Base-by-base conservation (phyloP, 2,329 filamentous ascomycete genomes). In the Fusarium multiceps region DNA sequence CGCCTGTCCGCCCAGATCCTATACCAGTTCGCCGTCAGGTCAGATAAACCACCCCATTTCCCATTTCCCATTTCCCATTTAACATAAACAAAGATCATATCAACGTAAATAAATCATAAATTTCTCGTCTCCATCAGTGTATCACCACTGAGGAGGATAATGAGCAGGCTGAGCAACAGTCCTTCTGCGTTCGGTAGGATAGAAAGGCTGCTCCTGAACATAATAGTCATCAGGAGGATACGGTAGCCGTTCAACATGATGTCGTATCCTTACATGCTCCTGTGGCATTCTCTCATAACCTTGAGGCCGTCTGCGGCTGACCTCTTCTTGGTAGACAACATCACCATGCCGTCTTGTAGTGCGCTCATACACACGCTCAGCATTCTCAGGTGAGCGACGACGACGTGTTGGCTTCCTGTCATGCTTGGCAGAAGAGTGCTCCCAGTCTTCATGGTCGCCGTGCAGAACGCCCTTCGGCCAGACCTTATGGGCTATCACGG, bases 401-500 rank as follows among this genome's bases (percentile, higher is more conserved):
- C 63, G 68, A 8, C 54, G 63, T 10, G 65, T 37, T n/a, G 34
- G 61, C 27, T 63, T 67, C 61, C 47, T 56, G 16, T 49, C 67
- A 23, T 72, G 71, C 43, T 66, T 72, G 34, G 58, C 18, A 20
- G 48, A 53, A 8, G 53, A 23, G 25, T 59, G 68, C 50, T 76
- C 76, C 77, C 78, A 79, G 20, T 77, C 71, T 13, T 78, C 74
- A 28, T 76, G 69, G 20, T 71, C 76, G 14, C 75, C 74, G 55
- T 78, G 69, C 21, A 75, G 34, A 43, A 73, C 64, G 8, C 73
- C 73, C 64, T 78, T 79, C 30, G 78, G 77, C 79, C 79, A 81
- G 66, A 79, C 69, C 56, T 77, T 79, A 66, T 77, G 78, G 41
- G 78, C 77, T 40, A 79, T 68, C 43, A 80, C 69, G 13, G 78